phyloP scores from a whole-genome alignment of 2,329 filamentous ascomycete genomes.

The Sordariomycetes sp. region DNA sequence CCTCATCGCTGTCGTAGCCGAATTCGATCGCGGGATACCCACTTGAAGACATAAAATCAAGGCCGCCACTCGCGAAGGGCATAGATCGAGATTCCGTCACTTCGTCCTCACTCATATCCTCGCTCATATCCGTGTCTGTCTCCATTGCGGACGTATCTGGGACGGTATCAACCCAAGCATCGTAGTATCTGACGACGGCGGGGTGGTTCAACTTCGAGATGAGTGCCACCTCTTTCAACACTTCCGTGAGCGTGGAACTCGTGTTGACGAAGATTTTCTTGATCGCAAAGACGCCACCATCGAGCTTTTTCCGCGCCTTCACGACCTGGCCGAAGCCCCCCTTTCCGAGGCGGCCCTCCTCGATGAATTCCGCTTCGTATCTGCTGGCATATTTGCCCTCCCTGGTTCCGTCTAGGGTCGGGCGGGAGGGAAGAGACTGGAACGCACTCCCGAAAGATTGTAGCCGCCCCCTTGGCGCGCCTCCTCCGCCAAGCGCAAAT shows the following conservation, averaged over 20 bases:
- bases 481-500: conserved; percentile 15
- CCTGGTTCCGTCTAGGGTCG: neutral
- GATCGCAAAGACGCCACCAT: conserved; percentile 88
- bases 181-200: conserved; percentile 78
- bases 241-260: conserved; percentile 52
- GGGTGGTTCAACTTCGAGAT: conserved; percentile 91
- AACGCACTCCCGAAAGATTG: conserved; percentile 22
- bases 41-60: conserved; percentile 90
- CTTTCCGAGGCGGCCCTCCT: conserved; percentile 80
- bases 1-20: conserved; percentile 42
- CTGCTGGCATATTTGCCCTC: conserved; percentile 32
- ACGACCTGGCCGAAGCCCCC: conserved; percentile 96
- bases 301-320: conserved; percentile 87
- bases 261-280: conserved; percentile 77
- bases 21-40: conserved; percentile 71
- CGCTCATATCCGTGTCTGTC: conserved; percentile 41
- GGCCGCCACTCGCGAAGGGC: conserved; percentile 58
- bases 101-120: conserved; percentile 22
- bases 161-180: conserved; percentile 82
- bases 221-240: conserved; percentile 75
- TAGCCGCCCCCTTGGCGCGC: neutral
- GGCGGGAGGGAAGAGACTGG: conserved; percentile 13
- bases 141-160: conserved; percentile 26
- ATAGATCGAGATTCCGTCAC: conserved; percentile 16
- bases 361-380: conserved; percentile 82